Base-by-base conservation (phyloP, 345 rosid genomes). In the Citrus medica region DNA sequence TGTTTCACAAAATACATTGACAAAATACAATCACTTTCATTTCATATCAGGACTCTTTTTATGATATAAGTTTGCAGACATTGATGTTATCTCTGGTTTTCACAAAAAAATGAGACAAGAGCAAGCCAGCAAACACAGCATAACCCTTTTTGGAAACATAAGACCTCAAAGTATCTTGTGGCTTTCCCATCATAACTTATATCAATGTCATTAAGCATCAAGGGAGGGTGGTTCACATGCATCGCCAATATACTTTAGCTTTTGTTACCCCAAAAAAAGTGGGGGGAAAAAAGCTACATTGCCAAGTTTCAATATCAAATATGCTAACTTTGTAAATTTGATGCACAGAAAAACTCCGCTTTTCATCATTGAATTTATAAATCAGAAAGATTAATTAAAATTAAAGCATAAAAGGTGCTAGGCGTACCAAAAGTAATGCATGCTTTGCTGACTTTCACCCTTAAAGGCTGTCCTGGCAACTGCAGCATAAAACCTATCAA, bases 401-500 rank as follows among this genome's bases (percentile, higher is more conserved):
- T 16, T n/a, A 62, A 67, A 69, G 16, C 24, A 70, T 22, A 71
- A 69, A 69, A 33, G 46, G 53, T 42, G n/a, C 61, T 22, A 10
- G 38, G 60, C 81, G 72, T 93, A 95, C 99, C 98, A 95, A 85
- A 95, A 93, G 81, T 93, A 92, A 88, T 91, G 99, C 91, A 95
- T 83, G 74, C 98, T 93, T 85, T 89, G 93, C 82, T 94, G 99
- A 78, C 97, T 81, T 63, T 92, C 97, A 74, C 98, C 97, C 90
- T 92, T 95, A 82, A 94, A 95, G 78, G 98, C 95, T 72, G 98
- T 95, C 85, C 85, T 90, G 55, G 97, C 99, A 83, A 89, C 79
- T 78, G 97, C 97, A 75, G 98, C 94, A 76, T 90, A 95, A 86
- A 92, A 95, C 97, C 98, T 95, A 92, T 75, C 75, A 68, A 82